These are phyloP conservation scores for Jatropha podagrica DNA, from an alignment of 441 rosid genomes.

Conservation along the genomic window DNA sequence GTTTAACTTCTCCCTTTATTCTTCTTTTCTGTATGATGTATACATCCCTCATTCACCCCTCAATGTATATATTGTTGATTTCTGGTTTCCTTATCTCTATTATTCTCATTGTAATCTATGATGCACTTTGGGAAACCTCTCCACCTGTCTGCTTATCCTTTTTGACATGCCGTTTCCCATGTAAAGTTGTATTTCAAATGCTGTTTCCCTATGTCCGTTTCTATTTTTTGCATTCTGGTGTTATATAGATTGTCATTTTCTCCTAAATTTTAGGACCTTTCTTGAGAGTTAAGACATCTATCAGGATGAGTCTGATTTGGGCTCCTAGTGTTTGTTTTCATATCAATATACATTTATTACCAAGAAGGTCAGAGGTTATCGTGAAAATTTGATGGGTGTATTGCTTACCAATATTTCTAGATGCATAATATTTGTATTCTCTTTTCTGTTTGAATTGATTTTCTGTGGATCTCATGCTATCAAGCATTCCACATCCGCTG, in stretches of 20 bases:
- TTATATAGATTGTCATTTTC: background rate
- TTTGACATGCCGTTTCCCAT: too few species aligned
- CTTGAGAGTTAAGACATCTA: background rate
- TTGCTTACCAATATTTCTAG: background rate
- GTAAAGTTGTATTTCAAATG: too few species aligned
- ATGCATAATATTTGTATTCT: background rate
- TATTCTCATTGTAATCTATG: background rate
- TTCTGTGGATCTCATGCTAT: background rate
- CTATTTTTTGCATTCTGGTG: too few species aligned
- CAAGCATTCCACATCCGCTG: background rate
- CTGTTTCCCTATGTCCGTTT: too few species aligned
- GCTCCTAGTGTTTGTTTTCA: too few species aligned
- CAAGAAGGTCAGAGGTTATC: background rate
- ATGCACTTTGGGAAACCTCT: too few species aligned
- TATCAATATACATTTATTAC: background rate
- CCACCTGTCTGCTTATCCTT: too few species aligned
- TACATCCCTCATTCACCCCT: background rate
- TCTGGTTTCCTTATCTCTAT: background rate
- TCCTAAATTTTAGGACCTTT: background rate
- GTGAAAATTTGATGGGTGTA: background rate
- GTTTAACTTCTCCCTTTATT: background rate
- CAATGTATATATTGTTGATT: background rate
- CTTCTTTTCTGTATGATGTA: background rate
- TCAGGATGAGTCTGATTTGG: background rate
- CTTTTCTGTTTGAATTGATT: conserved; percentile 2